Base-by-base conservation (phyloP, 2,329 filamentous ascomycete genomes). In the Calonectria multiphialidica region DNA sequence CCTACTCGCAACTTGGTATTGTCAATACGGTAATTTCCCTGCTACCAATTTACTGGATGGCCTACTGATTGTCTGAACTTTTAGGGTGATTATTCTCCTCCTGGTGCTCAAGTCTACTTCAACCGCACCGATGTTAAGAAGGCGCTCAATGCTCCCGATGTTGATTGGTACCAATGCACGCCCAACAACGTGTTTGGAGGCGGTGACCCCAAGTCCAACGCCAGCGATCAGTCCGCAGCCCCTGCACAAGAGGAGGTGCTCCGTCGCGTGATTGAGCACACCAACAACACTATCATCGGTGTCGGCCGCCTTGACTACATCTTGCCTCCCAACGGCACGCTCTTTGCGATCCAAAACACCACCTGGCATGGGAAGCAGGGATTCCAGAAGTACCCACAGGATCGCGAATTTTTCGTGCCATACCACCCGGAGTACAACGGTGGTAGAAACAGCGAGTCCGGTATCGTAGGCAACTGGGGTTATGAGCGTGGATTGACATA, bases 401-500 rank as follows among this genome's bases (percentile, higher is more conserved):
- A 82, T 1, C 87, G 90, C 61, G 88, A 92, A 1, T 92, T 95
- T 79, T 94, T 89, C 80, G 92, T 95, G 0, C 93, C 93, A 76
- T 92, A 93, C 79, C 86, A 80, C 59, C 72, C 72, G 0, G 80
- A 90, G 61, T 83, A 87, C 21, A 83, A 78, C 62, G 79, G 84
- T 0, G 85, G 83, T 18, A 86, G 85, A 21, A 80, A 89, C 30
- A 90, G 91, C 0, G 93, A 88, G 0, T 86, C 89, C 0, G 94
- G 94, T 1, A 86, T 93, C 1, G 87, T 96, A 80, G 95, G 95
- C 2, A 90, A 90, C 0, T 90, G 90, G 61, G 90, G 93, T 75
- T 92, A 91, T 0, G 95, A 97, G 86, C 88, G 95, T 57, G 93
- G 93, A 0, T 82, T 97, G 59, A 97, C 94, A 0, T 95, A 90